Evolutionary conservation across 78 protist genomes (phyloP).

Genomic region (Chrysochromulina parva): DNA sequence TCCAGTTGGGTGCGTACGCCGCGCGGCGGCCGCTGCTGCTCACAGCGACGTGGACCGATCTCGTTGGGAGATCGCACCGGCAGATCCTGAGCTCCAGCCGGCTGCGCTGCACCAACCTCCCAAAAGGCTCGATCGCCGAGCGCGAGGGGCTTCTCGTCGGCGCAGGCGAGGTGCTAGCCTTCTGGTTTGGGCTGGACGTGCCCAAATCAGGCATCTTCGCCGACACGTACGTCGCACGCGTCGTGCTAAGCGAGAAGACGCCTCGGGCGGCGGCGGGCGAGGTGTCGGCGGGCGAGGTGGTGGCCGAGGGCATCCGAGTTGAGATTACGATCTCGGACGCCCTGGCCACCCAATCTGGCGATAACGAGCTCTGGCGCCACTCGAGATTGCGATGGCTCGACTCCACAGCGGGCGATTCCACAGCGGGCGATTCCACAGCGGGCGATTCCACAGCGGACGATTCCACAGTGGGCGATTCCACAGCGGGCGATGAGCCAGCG

Average conservation of each 20-base stretch:
- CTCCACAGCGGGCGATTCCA: neutral
- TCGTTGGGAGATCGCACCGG: neutral
- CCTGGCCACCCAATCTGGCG: neutral
- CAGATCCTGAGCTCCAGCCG: neutral
- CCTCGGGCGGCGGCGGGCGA: neutral
- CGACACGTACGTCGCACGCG: neutral
- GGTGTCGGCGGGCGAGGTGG: neutral
- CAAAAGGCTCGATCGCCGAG: neutral
- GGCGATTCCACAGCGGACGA: too few relatives aligned
- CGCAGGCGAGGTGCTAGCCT: neutral
- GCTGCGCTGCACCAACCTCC: conserved; percentile 2
- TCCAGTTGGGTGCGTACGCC: neutral
- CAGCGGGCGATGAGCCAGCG: too few relatives aligned
- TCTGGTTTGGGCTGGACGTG: neutral
- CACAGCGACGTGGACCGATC: neutral
- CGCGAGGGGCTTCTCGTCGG: neutral
- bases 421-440: too few relatives aligned
- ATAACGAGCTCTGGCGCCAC: neutral
- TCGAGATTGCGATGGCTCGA: conserved; percentile 11
- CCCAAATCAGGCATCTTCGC: neutral
- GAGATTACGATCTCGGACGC: too few relatives aligned
- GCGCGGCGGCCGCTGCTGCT: neutral
- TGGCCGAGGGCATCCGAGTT: neutral
- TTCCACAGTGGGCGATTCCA: too few relatives aligned
- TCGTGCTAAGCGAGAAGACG: neutral